Evolutionary conservation across 2,329 filamentous ascomycete genomes (phyloP).

Genomic region (Knufia fluminis): DNA sequence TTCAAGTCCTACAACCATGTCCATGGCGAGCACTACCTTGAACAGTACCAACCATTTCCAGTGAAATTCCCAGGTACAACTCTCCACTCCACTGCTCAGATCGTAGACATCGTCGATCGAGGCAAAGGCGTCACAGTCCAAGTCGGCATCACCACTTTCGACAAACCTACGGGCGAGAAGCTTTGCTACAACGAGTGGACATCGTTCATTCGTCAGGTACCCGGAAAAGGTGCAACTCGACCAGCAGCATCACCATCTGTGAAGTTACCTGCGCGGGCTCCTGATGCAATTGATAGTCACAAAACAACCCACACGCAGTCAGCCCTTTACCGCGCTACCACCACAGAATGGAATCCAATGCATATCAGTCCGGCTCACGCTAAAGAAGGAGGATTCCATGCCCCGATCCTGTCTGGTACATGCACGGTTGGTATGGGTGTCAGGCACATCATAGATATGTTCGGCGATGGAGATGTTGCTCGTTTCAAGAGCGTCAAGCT

Average conservation of each 20-base stretch:
- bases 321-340: slow-evolving; percentile 14
- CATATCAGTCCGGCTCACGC: slow-evolving; percentile 13
- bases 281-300: slow-evolving; percentile 10
- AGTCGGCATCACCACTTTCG: slow-evolving; percentile 13
- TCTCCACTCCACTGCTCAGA: slow-evolving; percentile 7
- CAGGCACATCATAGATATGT: slow-evolving; percentile 12
- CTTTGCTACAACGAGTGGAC: slow-evolving; percentile 17
- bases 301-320: slow-evolving; percentile 11
- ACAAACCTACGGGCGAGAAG: slow-evolving; percentile 5
- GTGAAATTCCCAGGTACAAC: slow-evolving; percentile 5
- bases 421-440: slow-evolving; percentile 15
- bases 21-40: slow-evolving; percentile 14
- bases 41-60: slow-evolving; percentile 11
- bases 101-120: slow-evolving; percentile 13
- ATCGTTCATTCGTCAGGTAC: slow-evolving; percentile 12
- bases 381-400: slow-evolving; percentile 11
- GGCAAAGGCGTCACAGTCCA: slow-evolving; percentile 11
- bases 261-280: slow-evolving; percentile 4
- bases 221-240: slow-evolving; percentile 9
- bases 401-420: slow-evolving; percentile 13
- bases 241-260: background rate
- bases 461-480: slow-evolving; percentile 9
- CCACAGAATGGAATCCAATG: slow-evolving; percentile 14
- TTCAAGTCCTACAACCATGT: slow-evolving; percentile 13
- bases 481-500: slow-evolving; percentile 12